Evolutionary conservation across 371 early-diverging fungal genomes (phyloP).

Genomic region (Mucor sp.): DNA sequence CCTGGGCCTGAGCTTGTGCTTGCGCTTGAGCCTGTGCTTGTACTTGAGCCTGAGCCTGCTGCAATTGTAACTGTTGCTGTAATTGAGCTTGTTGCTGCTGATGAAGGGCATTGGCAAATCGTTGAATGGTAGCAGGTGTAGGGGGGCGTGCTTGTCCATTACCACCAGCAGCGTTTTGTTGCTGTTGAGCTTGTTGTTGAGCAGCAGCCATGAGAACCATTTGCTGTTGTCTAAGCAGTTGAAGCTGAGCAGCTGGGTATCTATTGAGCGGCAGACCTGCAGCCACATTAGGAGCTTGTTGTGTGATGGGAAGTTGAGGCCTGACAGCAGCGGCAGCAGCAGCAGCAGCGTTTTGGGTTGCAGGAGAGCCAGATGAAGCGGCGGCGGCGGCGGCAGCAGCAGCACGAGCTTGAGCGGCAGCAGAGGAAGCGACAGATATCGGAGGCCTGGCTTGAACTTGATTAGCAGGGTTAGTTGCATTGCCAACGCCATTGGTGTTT

Average conservation of each 20-base stretch:
- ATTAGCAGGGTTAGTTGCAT: neutral
- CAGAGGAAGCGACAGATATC: neutral
- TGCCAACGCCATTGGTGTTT: neutral
- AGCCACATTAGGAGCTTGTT: constrained; percentile 21
- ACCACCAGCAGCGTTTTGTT: constrained; percentile 23
- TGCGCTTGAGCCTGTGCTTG: constrained; percentile 21
- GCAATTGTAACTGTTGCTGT: constrained; percentile 15
- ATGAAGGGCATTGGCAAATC: constrained; percentile 28
- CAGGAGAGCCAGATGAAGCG: constrained; percentile 18
- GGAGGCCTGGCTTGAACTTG: constrained; percentile 11
- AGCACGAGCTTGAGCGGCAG: constrained; percentile 17
- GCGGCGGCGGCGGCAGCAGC: constrained; percentile 29
- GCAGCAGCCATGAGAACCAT: constrained; percentile 43
- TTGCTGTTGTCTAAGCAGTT: constrained; percentile 52
- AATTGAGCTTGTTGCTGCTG: neutral
- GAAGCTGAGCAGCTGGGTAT: constrained; percentile 54
- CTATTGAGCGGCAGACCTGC: constrained; percentile 34
- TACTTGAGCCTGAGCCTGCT: constrained; percentile 11
- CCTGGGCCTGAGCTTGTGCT: constrained; percentile 7
- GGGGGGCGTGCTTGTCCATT: constrained; percentile 22
- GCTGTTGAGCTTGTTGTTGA: constrained; percentile 26
- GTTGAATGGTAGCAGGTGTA: constrained; percentile 28
- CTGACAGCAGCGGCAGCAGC: constrained; percentile 18
- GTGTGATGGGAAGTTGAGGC: constrained; percentile 30
- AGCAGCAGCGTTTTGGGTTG: constrained; percentile 19